Evolutionary conservation across 2,329 filamentous ascomycete species (phyloP), one percentile per base, ranked within the genome.

Genomic region (Fusarium sp.): DNA sequence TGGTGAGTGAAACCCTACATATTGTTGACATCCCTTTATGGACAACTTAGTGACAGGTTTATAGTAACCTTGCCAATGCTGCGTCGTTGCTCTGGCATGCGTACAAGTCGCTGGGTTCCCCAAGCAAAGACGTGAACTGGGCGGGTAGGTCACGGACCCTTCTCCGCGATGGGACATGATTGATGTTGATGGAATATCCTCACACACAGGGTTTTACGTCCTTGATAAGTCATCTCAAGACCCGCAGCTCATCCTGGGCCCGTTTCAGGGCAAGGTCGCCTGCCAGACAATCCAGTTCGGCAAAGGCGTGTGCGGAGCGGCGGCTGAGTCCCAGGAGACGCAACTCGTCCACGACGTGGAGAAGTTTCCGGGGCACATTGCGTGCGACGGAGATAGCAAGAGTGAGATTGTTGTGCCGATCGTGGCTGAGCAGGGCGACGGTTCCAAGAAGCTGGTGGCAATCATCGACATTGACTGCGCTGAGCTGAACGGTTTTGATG

Each of bases 361-460:
- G 49, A 79, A 83, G 60, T 96, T 96, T 78, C 92, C 92, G 0
- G 93, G 93, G 2, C 94, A 96, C 80, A 95, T 96, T 78, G 93
- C 94, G 11, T 96, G 94, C 80, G 94, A 96, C 81, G 89, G 89
- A 5, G 92, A 90, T 66, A 94, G 90, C 77, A 89, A 86, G 83
- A 95, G 93, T 79, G 94, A 96, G 85, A 92, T 96, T 79, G 94
- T 96, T 20, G 93, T 96, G 57, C 94, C 94, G 2, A 88, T 96
- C 70, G 73, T 92, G 6, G 78, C 78, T 17, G 74, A 78, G 22
- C 73, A 75, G 60, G 76, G 78, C 49, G 80, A 78, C 27, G 75
- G 76, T 59, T 66, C 78, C 27, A 72, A 75, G 51, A 84, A 88
- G 84, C 83, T 92, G 7, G 91, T 93, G 24, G 93, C 91, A 3